Evolutionary conservation across 192 early-diverging fungal genomes (phyloP).

Genomic region (Coemansia sp.): DNA sequence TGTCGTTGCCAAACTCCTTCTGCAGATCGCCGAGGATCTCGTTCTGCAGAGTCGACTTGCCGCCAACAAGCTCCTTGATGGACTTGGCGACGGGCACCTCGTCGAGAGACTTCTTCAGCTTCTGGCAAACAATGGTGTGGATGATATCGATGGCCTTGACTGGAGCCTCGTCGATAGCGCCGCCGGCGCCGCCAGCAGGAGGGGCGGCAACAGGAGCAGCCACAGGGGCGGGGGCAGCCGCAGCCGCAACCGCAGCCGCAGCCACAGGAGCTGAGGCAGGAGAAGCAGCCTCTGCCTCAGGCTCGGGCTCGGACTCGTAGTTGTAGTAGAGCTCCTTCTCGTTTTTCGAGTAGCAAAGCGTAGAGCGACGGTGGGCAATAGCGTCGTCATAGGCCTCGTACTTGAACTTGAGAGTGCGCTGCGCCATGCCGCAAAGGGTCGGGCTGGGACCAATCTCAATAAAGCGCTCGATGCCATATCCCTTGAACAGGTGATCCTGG

Average conservation of each 20-base stretch:
- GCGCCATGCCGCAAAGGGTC: conserved; percentile 89
- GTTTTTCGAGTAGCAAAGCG: conserved; percentile 64
- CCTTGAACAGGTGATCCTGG: conserved; percentile 79
- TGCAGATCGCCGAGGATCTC: conserved; percentile 94
- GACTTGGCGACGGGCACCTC: conserved; percentile 73
- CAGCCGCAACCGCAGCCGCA: conserved; percentile 52
- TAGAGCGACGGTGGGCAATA: conserved; percentile 83
- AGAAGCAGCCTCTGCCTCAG: conserved; percentile 53
- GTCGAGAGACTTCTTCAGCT: conserved; percentile 74
- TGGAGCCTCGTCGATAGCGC: conserved; percentile 67
- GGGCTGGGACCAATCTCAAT: conserved; percentile 90
- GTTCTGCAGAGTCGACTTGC: conserved; percentile 95
- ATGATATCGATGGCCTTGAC: conserved; percentile 70
- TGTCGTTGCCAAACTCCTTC: conserved; percentile 87
- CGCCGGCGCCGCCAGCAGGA: conserved; percentile 38
- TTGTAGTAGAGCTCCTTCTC: conserved; percentile 31
- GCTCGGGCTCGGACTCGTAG: conserved; percentile 69
- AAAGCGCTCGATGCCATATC: conserved; percentile 73
- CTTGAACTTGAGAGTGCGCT: conserved; percentile 73
- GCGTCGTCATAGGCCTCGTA: conserved; percentile 88
- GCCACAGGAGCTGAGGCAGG: conserved; percentile 45
- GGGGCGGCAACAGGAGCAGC: conserved; percentile 54
- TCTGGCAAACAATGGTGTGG: conserved; percentile 81
- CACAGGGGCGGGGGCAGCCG: conserved; percentile 57
- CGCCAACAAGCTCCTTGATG: conserved; percentile 83